A percentile compares a stretch with the other conserved stretches of the same genome.
Conservation (phyloP, 2,329 filamentous ascomycete species). For the Fonsecaea multimorphosa region DNA sequence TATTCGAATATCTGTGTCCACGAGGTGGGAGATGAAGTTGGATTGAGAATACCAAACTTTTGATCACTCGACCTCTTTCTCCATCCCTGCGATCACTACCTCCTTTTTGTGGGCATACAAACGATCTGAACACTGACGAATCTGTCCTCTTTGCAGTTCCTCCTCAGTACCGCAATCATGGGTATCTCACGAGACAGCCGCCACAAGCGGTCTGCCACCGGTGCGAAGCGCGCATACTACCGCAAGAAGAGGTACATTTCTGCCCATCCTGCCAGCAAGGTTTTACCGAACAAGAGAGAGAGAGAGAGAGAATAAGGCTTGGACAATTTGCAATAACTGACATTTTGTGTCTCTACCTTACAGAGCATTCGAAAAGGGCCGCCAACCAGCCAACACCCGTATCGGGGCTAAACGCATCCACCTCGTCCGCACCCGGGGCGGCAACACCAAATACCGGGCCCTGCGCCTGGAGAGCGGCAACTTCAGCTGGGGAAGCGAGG, state of each 20-base stretch:
- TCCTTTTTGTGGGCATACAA: not conserved
- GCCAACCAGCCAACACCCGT: conserved; percentile 99
- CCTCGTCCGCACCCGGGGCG: conserved; percentile 94
- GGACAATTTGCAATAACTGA: no score
- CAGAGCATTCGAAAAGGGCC: conserved; percentile 99
- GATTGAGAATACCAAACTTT: not conserved
- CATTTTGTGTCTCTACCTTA: conserved; percentile 52
- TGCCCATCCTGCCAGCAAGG: not conserved
- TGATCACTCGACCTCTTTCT: not conserved
- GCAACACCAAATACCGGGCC: conserved; percentile 99
- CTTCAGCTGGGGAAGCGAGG: conserved; percentile 99
- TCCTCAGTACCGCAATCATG: conserved; percentile 78
- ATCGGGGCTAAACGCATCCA: conserved; percentile 97
- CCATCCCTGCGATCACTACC: not conserved
- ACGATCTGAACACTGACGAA: conserved; percentile 15
- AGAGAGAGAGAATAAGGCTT: not conserved
- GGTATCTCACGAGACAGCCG: conserved; percentile 99
- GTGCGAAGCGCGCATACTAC: conserved; percentile 96
- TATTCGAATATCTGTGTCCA: conserved; percentile 10
- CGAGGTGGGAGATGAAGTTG: not conserved
- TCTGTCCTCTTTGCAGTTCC: conserved; percentile 45
- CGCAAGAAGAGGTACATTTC: conserved; percentile 64
- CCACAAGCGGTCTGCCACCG: conserved; percentile 99
- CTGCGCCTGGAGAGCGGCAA: conserved; percentile 98
- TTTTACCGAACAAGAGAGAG: not conserved